phyloP scores from a whole-genome alignment of 345 rosid genomes.

The Bruguiera parviflora region DNA sequence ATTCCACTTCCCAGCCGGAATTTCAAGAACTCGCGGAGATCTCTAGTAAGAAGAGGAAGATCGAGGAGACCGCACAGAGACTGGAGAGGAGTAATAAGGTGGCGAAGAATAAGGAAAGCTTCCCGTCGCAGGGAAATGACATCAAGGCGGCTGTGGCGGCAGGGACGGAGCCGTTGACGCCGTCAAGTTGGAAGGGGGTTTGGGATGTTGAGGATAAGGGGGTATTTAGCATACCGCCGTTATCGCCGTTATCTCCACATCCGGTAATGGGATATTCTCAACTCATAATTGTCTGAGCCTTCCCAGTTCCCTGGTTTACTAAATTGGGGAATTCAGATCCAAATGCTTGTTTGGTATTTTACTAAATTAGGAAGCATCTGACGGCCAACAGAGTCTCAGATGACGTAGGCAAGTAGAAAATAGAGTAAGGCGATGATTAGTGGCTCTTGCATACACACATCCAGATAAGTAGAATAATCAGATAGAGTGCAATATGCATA shows the following conservation, averaged over 20 bases:
- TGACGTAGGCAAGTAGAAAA: neutral
- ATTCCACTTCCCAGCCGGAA: constrained; percentile 7
- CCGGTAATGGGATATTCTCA: constrained; percentile 38
- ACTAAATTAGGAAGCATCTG: constrained; percentile 4
- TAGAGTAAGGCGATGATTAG: neutral
- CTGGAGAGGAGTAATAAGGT: neutral
- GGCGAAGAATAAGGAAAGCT: constrained; percentile 9
- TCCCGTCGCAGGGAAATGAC: constrained; percentile 5
- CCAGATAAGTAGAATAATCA: neutral
- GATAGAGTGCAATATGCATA: neutral
- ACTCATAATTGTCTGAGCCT: constrained; percentile 37
- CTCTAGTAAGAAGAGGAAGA: constrained; percentile 34
- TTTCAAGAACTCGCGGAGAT: neutral
- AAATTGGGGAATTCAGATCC: neutral
- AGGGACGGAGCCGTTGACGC: constrained; percentile 59
- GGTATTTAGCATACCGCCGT: constrained; percentile 68
- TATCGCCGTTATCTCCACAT: constrained; percentile 78
- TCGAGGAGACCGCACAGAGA: constrained; percentile 13
- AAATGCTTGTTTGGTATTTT: too few species aligned
- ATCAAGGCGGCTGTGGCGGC: neutral
- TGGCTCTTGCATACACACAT: too few species aligned
- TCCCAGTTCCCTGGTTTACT: too few species aligned
- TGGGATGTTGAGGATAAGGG: constrained; percentile 69
- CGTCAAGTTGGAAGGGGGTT: constrained; percentile 83
- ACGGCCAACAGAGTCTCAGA: constrained; percentile 10